Base-by-base conservation (phyloP, 805 yeast species). In the Ogataea paradorogensis region DNA sequence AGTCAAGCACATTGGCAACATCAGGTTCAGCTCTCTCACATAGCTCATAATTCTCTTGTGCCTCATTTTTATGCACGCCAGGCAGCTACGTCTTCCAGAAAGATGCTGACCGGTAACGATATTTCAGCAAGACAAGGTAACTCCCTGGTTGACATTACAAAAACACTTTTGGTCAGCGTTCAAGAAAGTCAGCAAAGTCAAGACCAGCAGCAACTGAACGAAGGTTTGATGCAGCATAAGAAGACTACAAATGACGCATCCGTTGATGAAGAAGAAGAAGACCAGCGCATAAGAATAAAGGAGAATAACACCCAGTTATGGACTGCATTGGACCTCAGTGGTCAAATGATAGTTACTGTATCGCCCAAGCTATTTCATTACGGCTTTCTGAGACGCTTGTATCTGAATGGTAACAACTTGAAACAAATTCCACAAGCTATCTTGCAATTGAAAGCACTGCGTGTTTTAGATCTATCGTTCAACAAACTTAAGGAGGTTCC, bases 241-340 rank as follows among this genome's bases (percentile, higher is more conserved):
- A 55, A 65, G 48, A 41, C 60, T 32, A 45, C 63, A 5, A 55
- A 55, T 32, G 61, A 59, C 18, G 46, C 52, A 18, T 53, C 66
- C 13, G 69, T 71, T 32, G 67, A 71, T 44, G 86, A 82, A 53
- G 84, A 80, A 55, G 79, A 76, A 52, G 83, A 80, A 56, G 81
- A 77, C 53, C 80, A 80, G 58, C 67, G 84, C 61, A 74, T 79
- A 66, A 71, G 80, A 62, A 63, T 70, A 26, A 72, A 71, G 46
- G 74, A 78, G 20, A 70, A 72, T 56, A 79, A 84, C 26, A 82
- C 81, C 44, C 97, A 90, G 65, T 74, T 85, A 57, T 93, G 99
- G 99, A 84, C 95, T 38, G 91, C 90, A 5, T 69, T 93, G 49
- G 99, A 93, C 66, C 69, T 91, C 49, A 80, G 95, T 48, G 96